Conservation (phyloP, 2,329 filamentous ascomycete species). For the Monosporascus sp. region DNA sequence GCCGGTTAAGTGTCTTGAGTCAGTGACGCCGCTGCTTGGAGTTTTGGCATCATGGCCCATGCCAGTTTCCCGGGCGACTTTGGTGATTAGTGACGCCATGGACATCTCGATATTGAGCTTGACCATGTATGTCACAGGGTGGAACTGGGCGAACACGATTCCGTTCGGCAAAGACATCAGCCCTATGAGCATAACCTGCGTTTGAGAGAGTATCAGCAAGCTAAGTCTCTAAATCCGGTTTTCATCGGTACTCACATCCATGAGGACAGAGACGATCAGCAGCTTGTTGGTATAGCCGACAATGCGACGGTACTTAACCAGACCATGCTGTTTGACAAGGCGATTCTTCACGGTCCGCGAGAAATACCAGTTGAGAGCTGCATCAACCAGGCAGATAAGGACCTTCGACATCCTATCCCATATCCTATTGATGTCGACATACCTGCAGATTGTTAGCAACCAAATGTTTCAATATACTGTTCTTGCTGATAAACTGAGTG, state of each 20-base stretch:
- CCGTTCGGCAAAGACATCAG: constrained; percentile 11
- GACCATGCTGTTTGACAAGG: constrained; percentile 39
- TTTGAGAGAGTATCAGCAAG: constrained; percentile 6
- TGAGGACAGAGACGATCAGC: constrained; percentile 42
- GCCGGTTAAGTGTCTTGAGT: constrained; percentile 3
- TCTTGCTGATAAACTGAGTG: too few relatives aligned
- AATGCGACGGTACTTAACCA: constrained; percentile 46
- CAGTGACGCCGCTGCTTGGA: background rate
- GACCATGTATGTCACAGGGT: constrained; percentile 13
- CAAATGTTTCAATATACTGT: background rate
- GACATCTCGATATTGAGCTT: constrained; percentile 19
- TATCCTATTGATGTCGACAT: constrained; percentile 39
- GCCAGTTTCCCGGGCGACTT: constrained; percentile 5
- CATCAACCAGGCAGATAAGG: constrained; percentile 46
- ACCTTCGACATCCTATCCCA: constrained; percentile 51
- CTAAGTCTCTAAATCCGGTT: background rate
- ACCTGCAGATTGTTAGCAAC: constrained; percentile 10
- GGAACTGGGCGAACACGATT: constrained; percentile 14
- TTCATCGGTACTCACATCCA: constrained; percentile 35
- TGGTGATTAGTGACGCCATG: constrained; percentile 9
- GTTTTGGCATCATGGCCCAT: constrained; percentile 3
- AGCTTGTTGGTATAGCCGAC: constrained; percentile 45
- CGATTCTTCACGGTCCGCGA: constrained; percentile 39
- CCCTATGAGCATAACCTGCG: constrained; percentile 16
- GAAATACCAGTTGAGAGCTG: constrained; percentile 48